Evolutionary conservation across 192 early-diverging fungal species (phyloP).

Genomic region (Coemansia erecta): DNA sequence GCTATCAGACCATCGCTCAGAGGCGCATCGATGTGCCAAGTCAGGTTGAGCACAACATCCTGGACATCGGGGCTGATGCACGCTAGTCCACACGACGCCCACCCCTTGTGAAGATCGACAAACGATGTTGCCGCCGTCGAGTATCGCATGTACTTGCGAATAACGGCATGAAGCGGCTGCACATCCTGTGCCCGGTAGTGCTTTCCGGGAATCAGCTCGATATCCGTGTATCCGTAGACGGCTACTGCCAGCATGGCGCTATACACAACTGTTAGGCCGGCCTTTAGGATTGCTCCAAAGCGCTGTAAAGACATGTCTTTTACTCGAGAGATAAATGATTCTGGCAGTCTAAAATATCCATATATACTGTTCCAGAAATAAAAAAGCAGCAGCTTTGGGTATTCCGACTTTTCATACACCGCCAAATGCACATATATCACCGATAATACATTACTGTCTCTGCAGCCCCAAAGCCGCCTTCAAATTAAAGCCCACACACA

Average conservation of each 20-base stretch:
- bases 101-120: conserved; percentile 34
- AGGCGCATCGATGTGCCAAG: conserved; percentile 39
- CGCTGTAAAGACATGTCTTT: no score
- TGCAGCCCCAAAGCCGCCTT: not conserved
- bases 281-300: no score
- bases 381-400: no score
- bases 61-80: conserved; percentile 43
- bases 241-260: not conserved
- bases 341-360: no score
- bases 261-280: not conserved
- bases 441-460: no score
- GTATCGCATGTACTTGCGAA: conserved; percentile 51
- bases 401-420: no score
- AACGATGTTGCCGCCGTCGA: conserved; percentile 47
- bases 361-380: no score
- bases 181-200: conserved; percentile 30
- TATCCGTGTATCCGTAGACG: conserved; percentile 20
- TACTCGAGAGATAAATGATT: no score
- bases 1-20: conserved; percentile 43
- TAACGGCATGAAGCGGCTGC: conserved; percentile 18
- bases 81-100: conserved; percentile 39
- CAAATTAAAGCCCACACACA: no score
- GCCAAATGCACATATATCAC: no score
- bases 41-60: conserved; percentile 37
- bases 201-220: conserved; percentile 24